phyloP scores from a whole-genome alignment of 75 land plant genomes.

The Pseudotsuga menziesii region DNA sequence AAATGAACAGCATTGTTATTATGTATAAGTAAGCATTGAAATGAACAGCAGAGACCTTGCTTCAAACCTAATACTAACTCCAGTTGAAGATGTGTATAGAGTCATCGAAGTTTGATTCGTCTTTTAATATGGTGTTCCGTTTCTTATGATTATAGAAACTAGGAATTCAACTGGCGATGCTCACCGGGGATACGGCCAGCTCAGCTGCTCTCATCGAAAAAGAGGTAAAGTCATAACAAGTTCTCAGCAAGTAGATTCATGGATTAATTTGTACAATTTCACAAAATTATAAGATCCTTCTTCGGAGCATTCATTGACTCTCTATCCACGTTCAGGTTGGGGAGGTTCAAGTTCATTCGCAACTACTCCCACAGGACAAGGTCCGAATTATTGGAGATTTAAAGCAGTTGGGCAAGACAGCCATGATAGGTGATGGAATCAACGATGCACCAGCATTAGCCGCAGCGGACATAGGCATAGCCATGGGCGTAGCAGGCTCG shows the following conservation, averaged over 20 bases:
- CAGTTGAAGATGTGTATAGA: too few relatives aligned
- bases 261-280: too few relatives aligned
- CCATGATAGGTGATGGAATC: conserved; percentile 91
- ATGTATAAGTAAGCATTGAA: too few relatives aligned
- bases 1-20: too few relatives aligned
- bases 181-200: conserved; percentile 71
- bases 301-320: too few relatives aligned
- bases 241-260: too few relatives aligned
- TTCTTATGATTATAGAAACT: conserved; percentile 12
- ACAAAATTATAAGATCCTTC: too few relatives aligned
- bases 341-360: conserved; percentile 53
- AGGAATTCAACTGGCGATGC: conserved; percentile 74
- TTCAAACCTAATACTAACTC: too few relatives aligned
- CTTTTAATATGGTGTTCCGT: too few relatives aligned
- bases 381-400: conserved; percentile 41
- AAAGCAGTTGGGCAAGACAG: conserved; percentile 51
- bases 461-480: conserved; percentile 83
- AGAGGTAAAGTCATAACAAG: conserved; percentile 32
- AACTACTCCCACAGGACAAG: conserved; percentile 82
- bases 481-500: conserved; percentile 91
- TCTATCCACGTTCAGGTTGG: conserved; percentile 30
- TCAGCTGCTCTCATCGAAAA: conserved; percentile 53
- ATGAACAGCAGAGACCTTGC: too few relatives aligned
- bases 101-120: too few relatives aligned
- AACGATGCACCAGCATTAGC: conserved; percentile 92